Evolutionary conservation across 169 alveolate genomes (phyloP), one percentile per base, ranked within the genome.

Genomic region (Perkinsus chesapeaki): DNA sequence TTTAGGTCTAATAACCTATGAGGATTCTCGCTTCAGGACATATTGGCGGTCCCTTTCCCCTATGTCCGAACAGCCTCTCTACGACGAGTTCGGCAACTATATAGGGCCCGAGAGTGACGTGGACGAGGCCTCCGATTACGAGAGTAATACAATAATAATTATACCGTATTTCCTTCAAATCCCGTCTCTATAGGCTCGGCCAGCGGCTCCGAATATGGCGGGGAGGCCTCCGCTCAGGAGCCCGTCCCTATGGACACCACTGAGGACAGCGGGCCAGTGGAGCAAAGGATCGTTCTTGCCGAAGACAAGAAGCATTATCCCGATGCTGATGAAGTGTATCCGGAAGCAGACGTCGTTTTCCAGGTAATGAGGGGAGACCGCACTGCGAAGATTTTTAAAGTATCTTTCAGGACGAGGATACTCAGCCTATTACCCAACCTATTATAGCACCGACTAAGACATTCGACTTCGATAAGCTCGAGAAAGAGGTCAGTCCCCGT

Each of bases 41-140:
- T 60, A 1, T 60, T 60, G 82, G 82, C 36, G 82, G 7, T 34
- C 82, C 82, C 27, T 60, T 12, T 23, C 7, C 82, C 12, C 82
- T 34, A 60, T 60, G 82, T 60, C 82, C 82, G 82, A 60, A 27
- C 82, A 93, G 93, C 94, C 93, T 39, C 93, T 98, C 94, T 99
- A 98, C 95, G 99, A 99, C 93, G 99, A 99, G 96, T 99, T 99
- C 93, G 99, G 99, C 37, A 99, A 99, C 96, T 99, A 99, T 94
- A 98, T 99, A 48, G 99, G 99, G 39, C 98, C 98, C 90, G 99
- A 96, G 39, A 97, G 96, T 34, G 97, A 95, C 39, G 96, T 91
- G 5, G 98, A 95, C 72, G 93, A 92, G 38, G 95, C 94, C 39
- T 39, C 93, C 31, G 96, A 95, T 39, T 95, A 95, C 48, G 96